phyloP scores from a whole-genome alignment of 345 rosid species.

The Erucastrum elatum region DNA sequence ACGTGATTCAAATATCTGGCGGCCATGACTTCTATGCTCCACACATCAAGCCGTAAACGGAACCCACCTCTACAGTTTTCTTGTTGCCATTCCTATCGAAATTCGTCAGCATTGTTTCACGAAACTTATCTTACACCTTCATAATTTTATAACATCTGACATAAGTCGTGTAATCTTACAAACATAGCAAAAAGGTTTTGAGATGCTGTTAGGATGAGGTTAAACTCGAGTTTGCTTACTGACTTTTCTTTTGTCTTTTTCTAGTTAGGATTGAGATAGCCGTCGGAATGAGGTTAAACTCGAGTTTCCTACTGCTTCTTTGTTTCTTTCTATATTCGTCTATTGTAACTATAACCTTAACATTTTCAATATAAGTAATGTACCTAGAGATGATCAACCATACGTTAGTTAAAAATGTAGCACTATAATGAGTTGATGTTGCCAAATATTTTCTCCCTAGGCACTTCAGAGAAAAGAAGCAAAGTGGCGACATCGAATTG shows the following conservation, averaged over 20 bases:
- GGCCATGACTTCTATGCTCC: slow-evolving; percentile 21
- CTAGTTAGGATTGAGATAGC: background rate
- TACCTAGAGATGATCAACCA: background rate
- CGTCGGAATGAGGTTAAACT: background rate
- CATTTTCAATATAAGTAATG: background rate
- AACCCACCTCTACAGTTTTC: slow-evolving; percentile 18
- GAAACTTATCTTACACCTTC: background rate
- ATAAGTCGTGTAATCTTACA: background rate
- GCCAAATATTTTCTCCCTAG: background rate
- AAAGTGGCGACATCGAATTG: background rate
- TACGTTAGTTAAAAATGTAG: background rate
- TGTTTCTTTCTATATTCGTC: background rate
- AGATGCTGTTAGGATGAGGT: background rate
- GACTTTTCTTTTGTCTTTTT: background rate
- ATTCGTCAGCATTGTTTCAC: slow-evolving; percentile 19
- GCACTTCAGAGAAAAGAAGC: background rate
- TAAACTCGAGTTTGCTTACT: background rate
- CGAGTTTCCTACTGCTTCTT: background rate
- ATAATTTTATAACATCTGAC: background rate
- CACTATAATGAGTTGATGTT: background rate
- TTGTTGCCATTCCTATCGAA: slow-evolving; percentile 2
- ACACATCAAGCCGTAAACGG: slow-evolving; percentile 24
- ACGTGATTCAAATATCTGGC: slow-evolving; percentile 40
- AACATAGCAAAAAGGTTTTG: background rate
- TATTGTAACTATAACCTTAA: background rate